phyloP scores from a whole-genome alignment of 768 basidiomycete genomes.

The Holtermannia corniformis region DNA sequence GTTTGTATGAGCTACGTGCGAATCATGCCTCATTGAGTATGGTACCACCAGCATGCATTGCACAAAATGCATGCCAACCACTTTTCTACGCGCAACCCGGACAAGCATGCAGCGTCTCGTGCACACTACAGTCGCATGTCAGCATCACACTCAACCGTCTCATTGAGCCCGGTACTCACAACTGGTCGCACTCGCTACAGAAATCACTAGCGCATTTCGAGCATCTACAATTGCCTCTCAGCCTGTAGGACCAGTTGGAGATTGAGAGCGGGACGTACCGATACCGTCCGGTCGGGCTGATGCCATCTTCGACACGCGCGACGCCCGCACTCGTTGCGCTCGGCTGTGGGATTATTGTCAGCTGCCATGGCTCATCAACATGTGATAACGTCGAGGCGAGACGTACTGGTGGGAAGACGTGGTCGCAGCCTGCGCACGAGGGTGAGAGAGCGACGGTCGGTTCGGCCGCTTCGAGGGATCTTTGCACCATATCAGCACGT shows the following conservation, averaged over 20 bases:
- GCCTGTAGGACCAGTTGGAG: constrained; percentile 1
- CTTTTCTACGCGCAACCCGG: constrained; percentile 51
- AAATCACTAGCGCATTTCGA: constrained; percentile 77
- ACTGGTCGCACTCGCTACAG: constrained; percentile 91
- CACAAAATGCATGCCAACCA: too few species aligned
- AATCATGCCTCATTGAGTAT: too few species aligned
- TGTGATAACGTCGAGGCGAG: constrained; percentile 28
- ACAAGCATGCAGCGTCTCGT: constrained; percentile 90
- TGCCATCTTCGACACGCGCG: constrained; percentile 48
- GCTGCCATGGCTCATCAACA: background rate
- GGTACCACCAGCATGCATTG: too few species aligned
- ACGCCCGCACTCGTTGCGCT: constrained; percentile 19
- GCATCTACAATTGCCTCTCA: constrained; percentile 44
- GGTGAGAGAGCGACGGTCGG: constrained; percentile 32
- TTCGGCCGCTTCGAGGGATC: constrained; percentile 2
- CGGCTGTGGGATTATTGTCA: constrained; percentile 10
- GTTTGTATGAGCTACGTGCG: too few species aligned
- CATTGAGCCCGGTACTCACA: constrained; percentile 39
- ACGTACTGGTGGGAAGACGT: constrained; percentile 50
- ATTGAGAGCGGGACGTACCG: constrained; percentile 43
- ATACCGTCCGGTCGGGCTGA: constrained; percentile 80
- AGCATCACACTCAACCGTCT: background rate
- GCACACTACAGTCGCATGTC: constrained; percentile 46
- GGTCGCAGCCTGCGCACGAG: constrained; percentile 69
- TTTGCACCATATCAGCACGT: background rate